Evolutionary conservation across 805 yeast genomes (phyloP), one percentile per base, ranked within the genome.

Genomic region (Torulaspora quercuum): DNA sequence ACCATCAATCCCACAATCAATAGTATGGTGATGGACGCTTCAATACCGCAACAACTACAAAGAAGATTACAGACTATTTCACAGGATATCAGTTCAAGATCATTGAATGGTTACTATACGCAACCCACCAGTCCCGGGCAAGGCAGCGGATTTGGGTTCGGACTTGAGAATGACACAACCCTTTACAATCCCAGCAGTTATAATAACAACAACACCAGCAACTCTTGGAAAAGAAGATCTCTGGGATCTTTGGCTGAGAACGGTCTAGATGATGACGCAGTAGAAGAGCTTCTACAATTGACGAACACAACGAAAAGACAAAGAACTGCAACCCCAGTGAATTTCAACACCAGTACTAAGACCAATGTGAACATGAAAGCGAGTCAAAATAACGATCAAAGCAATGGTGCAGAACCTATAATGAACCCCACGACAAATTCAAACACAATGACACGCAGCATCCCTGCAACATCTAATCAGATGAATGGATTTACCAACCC

Each of bases 81-180:
- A 8, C 58, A 50, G 33, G 59, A 54, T 24, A 39, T 37, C n/a
- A 54, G 44, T 31, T 48, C 55, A 6, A 41, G 57, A 22, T 50
- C 58, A 2, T 33, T 53, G 14, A 50, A 49, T 22, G 61, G 61
- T 12, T 56, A 55, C 36, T 54, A 58, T 39, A 54, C 61, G 13
- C 59, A 55, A 25, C 61, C 63, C 5, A 53, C 60, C 9, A 55
- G 60, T 39, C 61, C 63, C 7, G 58, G 58, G 9, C 45, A 44
- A 8, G 48, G 50, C 3, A 46, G 50, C 5, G 47, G 45, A 11
- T 48, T 43, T 25, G 40, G 39, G 6, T 42, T 48, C 13, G 46
- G 49, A 13, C 43, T 42, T 10, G 43, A 37, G 7, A 40, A 39
- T 25, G 43, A 40, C 18, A 37, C 42, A 13, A 39, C 44, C 9